Base-by-base conservation (phyloP, 2,329 filamentous ascomycete genomes). In the Clarireedia homoeocarpa region DNA sequence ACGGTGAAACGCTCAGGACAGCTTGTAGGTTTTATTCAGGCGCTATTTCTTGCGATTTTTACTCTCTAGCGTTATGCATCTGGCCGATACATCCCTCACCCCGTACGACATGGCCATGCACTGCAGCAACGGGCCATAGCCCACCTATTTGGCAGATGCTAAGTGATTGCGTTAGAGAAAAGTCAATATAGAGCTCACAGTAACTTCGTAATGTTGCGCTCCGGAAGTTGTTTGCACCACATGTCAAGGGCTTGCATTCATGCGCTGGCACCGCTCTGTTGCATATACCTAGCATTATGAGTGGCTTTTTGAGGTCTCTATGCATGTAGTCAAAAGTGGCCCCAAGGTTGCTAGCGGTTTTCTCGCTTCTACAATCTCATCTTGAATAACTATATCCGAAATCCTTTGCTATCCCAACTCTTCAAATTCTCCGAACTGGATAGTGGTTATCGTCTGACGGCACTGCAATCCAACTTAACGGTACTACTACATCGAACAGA, bases 201-300 rank as follows among this genome's bases (percentile, higher is more conserved):
- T 56, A 23, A 40, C 36, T 51, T 56, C 39, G 30, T 20, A 30
- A 63, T 67, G 62, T 63, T 62, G 49, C 59, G 52, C 61, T 57
- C 66, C 64, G 64, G 63, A 65, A 66, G 64, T 59, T 62, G 59
- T 59, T 61, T 65, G 66, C 63, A 64, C 61, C 58, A 65, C 61
- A 57, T 55, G 55, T 60, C 60, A 59, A 57, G 58, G 26, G 60
- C 60, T 65, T 64, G 61, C 47, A 58, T 44, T 62, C 61, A 66
- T 69, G 66, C 62, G 66, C 51, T 67, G 66, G 61, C 66, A 68
- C 45, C 62, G 65, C 66, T 48, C 57, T 59, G 59, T 58, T 65
- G 65, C 66, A 66, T 62, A 61, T 62, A 61, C 30, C 40, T 59
- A 52, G 36, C 51, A 62, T 59, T 61, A 58, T 62, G 57, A 56